Conservation (phyloP, 352 stramenopile species). For the Globisporangium paroecandrum region DNA sequence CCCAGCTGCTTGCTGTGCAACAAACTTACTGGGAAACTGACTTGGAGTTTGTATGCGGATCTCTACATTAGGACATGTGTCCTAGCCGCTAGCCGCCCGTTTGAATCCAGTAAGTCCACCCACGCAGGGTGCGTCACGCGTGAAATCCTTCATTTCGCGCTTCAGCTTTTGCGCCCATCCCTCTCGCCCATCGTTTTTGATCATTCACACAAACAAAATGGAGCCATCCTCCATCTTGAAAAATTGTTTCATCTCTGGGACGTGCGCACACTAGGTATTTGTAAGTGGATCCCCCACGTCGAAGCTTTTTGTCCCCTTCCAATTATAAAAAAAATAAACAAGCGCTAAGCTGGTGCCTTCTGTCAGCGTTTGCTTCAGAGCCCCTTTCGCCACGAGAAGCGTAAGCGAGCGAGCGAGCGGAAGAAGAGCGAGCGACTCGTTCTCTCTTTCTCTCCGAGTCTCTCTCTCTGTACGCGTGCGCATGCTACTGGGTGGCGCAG, state of each 20-base stretch:
- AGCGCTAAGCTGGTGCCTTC: not conserved
- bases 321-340: not conserved
- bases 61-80: not conserved
- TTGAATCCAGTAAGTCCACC: conserved; percentile 2
- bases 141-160: not conserved
- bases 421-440: not conserved
- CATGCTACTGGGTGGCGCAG: not conserved
- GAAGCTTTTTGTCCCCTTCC: not conserved
- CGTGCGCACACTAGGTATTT: conserved; percentile 10
- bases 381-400: conserved; percentile 28
- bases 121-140: conserved; percentile 3
- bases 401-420: conserved; percentile 9
- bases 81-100: not conserved
- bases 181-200: not conserved
- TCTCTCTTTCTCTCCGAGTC: not conserved
- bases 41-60: not conserved
- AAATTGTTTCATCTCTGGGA: conserved; percentile 4
- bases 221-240: not conserved
- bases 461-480: not conserved
- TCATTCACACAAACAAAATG: not conserved
- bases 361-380: not conserved
- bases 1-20: no score
- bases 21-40: not conserved
- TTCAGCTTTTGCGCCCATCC: conserved; percentile 10
- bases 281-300: not conserved